Conservation (phyloP, 2,329 filamentous ascomycete genomes). For the Emergomyces orientalis region DNA sequence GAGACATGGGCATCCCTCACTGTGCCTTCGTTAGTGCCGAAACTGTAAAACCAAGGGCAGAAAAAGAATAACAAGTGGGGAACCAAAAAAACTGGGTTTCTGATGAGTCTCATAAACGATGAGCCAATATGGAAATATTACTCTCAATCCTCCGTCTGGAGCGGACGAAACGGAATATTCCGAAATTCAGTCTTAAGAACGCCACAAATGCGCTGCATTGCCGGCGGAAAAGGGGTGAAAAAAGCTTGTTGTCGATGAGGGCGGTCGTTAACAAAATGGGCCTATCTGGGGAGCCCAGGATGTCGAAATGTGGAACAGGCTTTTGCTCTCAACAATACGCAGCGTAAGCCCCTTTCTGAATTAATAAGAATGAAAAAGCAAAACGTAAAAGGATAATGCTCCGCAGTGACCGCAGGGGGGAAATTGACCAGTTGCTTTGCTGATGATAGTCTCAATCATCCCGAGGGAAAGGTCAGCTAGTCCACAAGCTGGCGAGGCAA, state of each 20-base stretch:
- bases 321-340: neutral
- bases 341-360: neutral
- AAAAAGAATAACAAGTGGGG: neutral
- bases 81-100: conserved; percentile 1
- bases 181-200: neutral
- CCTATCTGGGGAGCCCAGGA: neutral
- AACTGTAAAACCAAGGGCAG: neutral
- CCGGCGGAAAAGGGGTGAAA: neutral
- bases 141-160: neutral
- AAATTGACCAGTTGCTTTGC: neutral
- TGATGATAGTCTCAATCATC: neutral
- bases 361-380: neutral
- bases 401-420: neutral
- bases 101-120: conserved; percentile 4
- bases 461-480: neutral
- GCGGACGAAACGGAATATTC: neutral
- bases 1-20: neutral
- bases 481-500: neutral
- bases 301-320: neutral
- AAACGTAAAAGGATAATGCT: neutral
- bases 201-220: neutral
- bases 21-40: neutral
- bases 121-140: neutral
- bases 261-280: neutral
- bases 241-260: neutral